A percentile compares a stretch with the other conserved stretches of the same genome.
These are phyloP conservation scores for Coprinopsis sp. DNA, from an alignment of 768 basidiomycete species.

Conservation along the genomic window DNA sequence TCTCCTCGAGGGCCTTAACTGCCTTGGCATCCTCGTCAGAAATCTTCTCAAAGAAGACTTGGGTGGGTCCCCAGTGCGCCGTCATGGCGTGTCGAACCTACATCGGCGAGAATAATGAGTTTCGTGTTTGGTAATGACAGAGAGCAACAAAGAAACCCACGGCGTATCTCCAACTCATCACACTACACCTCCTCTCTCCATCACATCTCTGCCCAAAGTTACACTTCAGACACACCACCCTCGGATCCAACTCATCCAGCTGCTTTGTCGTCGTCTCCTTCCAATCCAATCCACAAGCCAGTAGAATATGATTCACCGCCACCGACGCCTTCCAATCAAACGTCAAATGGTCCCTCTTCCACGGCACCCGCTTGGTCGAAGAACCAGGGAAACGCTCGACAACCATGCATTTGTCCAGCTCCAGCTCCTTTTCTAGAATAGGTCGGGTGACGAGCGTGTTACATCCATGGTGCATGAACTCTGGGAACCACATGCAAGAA, in stretches of 20 bases:
- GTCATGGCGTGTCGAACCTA: background rate
- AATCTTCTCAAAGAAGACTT: background rate
- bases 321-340: slow-evolving; percentile 28
- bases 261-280: slow-evolving; percentile 18
- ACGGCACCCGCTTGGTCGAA: slow-evolving; percentile 14
- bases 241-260: slow-evolving; percentile 26
- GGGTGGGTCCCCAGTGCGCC: background rate
- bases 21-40: background rate
- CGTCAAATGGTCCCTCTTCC: slow-evolving; percentile 20
- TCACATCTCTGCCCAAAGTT: slow-evolving; percentile 27
- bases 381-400: background rate
- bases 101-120: background rate
- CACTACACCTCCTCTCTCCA: slow-evolving; percentile 11
- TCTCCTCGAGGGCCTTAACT: no score
- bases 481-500: slow-evolving; percentile 29
- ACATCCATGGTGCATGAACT: slow-evolving; percentile 31
- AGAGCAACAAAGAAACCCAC: background rate
- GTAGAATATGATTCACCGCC: slow-evolving; percentile 23
- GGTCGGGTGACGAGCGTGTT: slow-evolving; percentile 21
- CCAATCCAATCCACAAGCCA: slow-evolving; percentile 25
- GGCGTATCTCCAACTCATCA: background rate
- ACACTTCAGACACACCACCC: slow-evolving; percentile 34
- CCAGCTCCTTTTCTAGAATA: slow-evolving; percentile 6
- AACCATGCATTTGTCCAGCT: slow-evolving; percentile 6
- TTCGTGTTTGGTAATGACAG: background rate